Evolutionary conservation across 2,329 filamentous ascomycete genomes (phyloP).

Genomic region (Colletotrichum musae): DNA sequence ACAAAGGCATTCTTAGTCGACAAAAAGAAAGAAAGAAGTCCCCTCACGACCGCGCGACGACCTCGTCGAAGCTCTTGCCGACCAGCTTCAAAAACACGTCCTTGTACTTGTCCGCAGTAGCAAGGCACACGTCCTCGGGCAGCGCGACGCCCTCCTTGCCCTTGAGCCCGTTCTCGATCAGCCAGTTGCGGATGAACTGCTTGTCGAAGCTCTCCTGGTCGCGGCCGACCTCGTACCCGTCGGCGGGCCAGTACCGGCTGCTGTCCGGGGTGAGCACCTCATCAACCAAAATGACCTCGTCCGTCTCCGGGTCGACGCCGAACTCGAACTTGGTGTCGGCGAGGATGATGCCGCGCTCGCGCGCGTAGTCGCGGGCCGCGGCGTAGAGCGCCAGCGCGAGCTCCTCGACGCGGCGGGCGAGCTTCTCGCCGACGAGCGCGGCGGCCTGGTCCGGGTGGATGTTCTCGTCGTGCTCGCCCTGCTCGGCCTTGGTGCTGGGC

Average conservation of each 20-base stretch:
- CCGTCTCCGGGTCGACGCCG: constrained; percentile 74
- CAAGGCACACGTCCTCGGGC: constrained; percentile 77
- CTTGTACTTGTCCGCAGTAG: constrained; percentile 80
- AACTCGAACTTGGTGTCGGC: constrained; percentile 76
- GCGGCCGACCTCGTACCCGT: constrained; percentile 78
- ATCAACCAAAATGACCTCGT: constrained; percentile 82
- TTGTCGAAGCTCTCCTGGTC: constrained; percentile 92
- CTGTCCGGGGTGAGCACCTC: constrained; percentile 88
- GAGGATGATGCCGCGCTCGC: constrained; percentile 79
- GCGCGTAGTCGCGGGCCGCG: constrained; percentile 74
- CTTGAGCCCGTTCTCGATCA: constrained; percentile 80
- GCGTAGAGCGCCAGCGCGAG: constrained; percentile 76
- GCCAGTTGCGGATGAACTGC: constrained; percentile 86
- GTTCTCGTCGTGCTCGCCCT: constrained; percentile 86
- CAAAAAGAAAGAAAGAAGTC: not conserved
- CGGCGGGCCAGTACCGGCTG: constrained; percentile 88
- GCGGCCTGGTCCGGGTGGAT: constrained; percentile 79
- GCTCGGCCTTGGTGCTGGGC: constrained; percentile 87
- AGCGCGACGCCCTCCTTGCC: constrained; percentile 81
- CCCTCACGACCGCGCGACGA: constrained; percentile 13
- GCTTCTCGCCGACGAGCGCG: constrained; percentile 74
- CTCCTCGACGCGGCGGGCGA: constrained; percentile 76
- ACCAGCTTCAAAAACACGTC: constrained; percentile 78
- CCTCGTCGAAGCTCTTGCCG: constrained; percentile 61
- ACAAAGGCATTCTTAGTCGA: not conserved